Base-by-base conservation (phyloP, 768 basidiomycete species). In the Amanita muscaria region DNA sequence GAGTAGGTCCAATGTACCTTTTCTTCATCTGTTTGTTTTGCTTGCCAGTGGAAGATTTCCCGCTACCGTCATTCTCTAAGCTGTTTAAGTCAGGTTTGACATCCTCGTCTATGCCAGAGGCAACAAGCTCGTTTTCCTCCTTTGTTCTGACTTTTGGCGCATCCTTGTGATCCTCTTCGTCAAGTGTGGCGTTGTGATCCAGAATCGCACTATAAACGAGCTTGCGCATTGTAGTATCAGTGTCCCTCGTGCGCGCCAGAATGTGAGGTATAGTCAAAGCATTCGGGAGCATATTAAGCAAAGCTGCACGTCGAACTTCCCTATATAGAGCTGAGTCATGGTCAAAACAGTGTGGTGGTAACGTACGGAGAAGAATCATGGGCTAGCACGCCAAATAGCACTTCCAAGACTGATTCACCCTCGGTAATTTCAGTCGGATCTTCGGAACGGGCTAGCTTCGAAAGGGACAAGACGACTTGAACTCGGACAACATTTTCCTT, bases 301-400 rank as follows among this genome's bases (percentile, higher is more conserved):
- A 66, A 1, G 79, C 76, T 0, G 83, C 80, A 24, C 84, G 78
- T 3, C 94, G 91, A 15, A 97, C 93, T 39, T 97, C 93, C 2
- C 89, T 92, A 31, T 12, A 14, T 29, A 15, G 7, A 16, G 42
- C 21, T 30, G 36, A 41, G 33, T 4, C 23, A 42, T 39, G 23
- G 27, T 9, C 1, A 30, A 18, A 14, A 37, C 39, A 14, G 34
- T 23, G 12, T 32, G 32, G 18, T 12, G 12, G 4, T 15, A 25
- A 65, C 88, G 49, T 58, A 94, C 88, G 83, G 66, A 8, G 88
- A 79, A 1, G 83, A 67, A 56, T 96, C 94, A 52, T 80, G 71
- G 5, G 70, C 61, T 33, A 96, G 64, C 21, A 77, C 66, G 15
- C 86, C 81, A 11, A 83, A 52, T 7, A 93, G 70, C n/a, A 79